Evolutionary conservation across 352 stramenopile genomes (phyloP), one percentile per base, ranked within the genome.

Genomic region (Globisporangium nodosum): DNA sequence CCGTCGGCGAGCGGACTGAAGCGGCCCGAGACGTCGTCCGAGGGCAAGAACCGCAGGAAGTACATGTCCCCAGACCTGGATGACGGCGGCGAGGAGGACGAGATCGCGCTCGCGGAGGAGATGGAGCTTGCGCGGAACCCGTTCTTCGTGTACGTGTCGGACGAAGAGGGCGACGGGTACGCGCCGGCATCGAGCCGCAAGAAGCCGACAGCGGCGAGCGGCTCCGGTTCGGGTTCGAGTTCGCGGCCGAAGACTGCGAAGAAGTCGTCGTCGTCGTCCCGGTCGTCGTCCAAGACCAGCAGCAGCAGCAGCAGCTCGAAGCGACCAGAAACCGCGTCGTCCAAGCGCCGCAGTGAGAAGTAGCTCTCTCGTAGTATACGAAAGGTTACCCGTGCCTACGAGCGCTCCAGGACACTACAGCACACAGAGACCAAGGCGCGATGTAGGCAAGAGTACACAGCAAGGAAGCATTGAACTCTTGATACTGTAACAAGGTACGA

Each of bases 141-240:
- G 24, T 94, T 90, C 60, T 89, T 94, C 48, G 73, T 92, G 52
- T 94, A 94, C 66, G 78, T 90, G 27, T 87, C 78, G 5, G 84
- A 94, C 56, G 85, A 90, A 0, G 81, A 93, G 61, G 77, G 79
- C 6, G 81, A 92, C 47, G 84, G 84, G 13, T 92, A 91, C 54
- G 84, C 84, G 16, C 78, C 81, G 18, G 84, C 82, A 15, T 64
- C 77, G 15, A 74, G 63, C 43, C 66, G 78, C 2, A 87, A 78
- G 65, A 88, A 82, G 49, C 35, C 52, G 15, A 24, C 20, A 16
- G 45, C 50, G 6, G 13, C 24, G 3, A 49, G 11, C 6, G 35
- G 30, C 6, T 54, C 12, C 30, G 24, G 27, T 2, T 63, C 30
- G 49, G 24, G 27, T 3, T 63, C 30, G 49, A 68, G 64, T 50